A percentile compares a stretch with the other conserved stretches of the same genome.
These are phyloP conservation scores for Neurospora sp. DNA, from an alignment of 495 filamentous ascomycete genomes.

Conservation along the genomic window DNA sequence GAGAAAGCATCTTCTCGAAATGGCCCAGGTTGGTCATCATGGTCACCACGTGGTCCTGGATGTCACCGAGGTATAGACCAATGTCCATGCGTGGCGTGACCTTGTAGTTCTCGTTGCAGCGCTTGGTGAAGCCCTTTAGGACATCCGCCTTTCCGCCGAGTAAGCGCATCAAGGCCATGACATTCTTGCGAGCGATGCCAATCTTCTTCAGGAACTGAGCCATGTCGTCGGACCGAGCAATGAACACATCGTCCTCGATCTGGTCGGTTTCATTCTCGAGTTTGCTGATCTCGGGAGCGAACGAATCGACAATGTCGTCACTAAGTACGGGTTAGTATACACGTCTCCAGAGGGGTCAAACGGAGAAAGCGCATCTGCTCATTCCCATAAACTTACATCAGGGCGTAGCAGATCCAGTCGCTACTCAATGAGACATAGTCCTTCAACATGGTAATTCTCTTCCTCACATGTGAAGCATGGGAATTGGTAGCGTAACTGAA, in stretches of 20 bases:
- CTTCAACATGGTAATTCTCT: constrained; percentile 82
- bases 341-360: background rate
- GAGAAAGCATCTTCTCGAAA: constrained; percentile 94
- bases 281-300: constrained; percentile 76
- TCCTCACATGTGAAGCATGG: constrained; percentile 79
- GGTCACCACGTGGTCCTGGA: constrained; percentile 97
- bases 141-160: constrained; percentile 96
- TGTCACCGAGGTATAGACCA: constrained; percentile 89
- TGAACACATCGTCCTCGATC: constrained; percentile 92
- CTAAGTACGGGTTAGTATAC: constrained; percentile 30
- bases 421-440: constrained; percentile 88
- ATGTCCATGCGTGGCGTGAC: constrained; percentile 93
- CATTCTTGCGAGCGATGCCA: constrained; percentile 82
- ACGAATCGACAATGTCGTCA: constrained; percentile 95
- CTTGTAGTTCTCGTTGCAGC: constrained; percentile 93
- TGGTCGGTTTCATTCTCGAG: constrained; percentile 81
- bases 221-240: constrained; percentile 81
- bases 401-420: constrained; percentile 98
- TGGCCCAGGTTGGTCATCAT: constrained; percentile 95
- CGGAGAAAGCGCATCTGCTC: background rate
- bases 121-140: constrained; percentile 92
- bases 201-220: constrained; percentile 76
- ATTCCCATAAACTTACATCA: constrained; percentile 58
- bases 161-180: constrained; percentile 85
- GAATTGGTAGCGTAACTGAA: constrained; percentile 81